phyloP scores from a whole-genome alignment of 768 basidiomycete genomes.

The Dentipellis fragilis region DNA sequence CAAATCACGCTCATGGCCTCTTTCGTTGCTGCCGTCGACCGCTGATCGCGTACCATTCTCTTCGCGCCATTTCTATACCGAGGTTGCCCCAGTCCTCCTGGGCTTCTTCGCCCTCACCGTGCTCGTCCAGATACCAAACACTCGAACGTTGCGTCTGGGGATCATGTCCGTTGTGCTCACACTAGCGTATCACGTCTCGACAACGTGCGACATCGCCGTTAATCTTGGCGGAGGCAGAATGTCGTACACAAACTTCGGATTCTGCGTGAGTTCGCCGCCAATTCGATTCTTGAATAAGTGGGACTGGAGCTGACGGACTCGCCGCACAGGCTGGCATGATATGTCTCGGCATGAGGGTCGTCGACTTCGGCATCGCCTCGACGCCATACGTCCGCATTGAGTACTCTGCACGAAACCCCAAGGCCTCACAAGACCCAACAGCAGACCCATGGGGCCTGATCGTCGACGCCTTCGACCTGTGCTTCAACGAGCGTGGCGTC shows the following conservation, averaged over 20 bases:
- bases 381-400: constrained; percentile 8
- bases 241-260: constrained; percentile 5
- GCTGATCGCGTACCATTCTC: constrained; percentile 3
- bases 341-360: constrained; percentile 9
- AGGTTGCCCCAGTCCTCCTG: constrained; percentile 31
- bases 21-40: constrained; percentile 1
- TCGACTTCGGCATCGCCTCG: constrained; percentile 4
- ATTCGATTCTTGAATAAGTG: background rate
- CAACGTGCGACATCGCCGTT: constrained; percentile 32
- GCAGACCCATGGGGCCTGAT: constrained; percentile 5
- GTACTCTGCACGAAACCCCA: constrained; percentile 5
- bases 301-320: background rate
- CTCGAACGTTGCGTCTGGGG: constrained; percentile 32
- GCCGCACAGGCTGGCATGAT: constrained; percentile 2
- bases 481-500: constrained; percentile 40
- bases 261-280: constrained; percentile 4
- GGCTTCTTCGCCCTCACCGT: constrained; percentile 43
- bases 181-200: constrained; percentile 31
- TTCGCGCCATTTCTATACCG: constrained; percentile 16
- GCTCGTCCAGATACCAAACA: constrained; percentile 38
- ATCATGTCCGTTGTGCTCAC: constrained; percentile 41
- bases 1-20: background rate
- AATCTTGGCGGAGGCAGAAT: constrained; percentile 14
- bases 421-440: background rate
- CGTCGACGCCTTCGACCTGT: constrained; percentile 38